Evolutionary conservation across 2,329 filamentous ascomycete genomes (phyloP).

Genomic region (Aureobasidium pullulans): DNA sequence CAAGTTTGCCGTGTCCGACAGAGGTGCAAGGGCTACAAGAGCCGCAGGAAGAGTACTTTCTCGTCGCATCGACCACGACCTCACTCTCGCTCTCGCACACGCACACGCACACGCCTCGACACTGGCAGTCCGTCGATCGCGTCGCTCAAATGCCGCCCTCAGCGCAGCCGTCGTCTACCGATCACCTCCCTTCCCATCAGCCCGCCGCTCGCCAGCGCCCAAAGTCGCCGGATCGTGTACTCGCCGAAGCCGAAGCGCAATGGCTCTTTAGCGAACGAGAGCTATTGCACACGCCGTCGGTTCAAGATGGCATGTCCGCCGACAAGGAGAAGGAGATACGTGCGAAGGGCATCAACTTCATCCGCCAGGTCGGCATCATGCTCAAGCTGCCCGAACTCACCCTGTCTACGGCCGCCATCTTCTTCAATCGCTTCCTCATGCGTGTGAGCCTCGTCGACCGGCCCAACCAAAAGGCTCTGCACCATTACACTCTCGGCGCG

Average conservation of each 20-base stretch:
- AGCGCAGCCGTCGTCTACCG: neutral
- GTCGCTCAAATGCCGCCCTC: slow-evolving; percentile 14
- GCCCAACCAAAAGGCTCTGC: slow-evolving; percentile 61
- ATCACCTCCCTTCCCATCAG: slow-evolving; percentile 32
- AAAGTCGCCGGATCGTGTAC: slow-evolving; percentile 35
- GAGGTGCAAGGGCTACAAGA: neutral
- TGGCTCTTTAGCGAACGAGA: slow-evolving; percentile 88
- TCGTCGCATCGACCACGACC: neutral
- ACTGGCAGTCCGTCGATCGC: neutral
- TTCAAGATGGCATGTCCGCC: slow-evolving; percentile 70
- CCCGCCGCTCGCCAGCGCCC: slow-evolving; percentile 30
- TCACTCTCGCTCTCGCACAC: neutral
- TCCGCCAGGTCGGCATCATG: slow-evolving; percentile 86
- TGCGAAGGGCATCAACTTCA: slow-evolving; percentile 93
- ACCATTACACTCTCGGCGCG: slow-evolving; percentile 90
- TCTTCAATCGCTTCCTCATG: slow-evolving; percentile 96
- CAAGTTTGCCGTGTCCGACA: neutral
- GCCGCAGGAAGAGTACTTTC: neutral
- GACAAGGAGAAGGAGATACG: slow-evolving; percentile 73
- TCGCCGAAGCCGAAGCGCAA: slow-evolving; percentile 57
- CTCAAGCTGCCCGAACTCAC: slow-evolving; percentile 89
- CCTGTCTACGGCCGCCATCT: slow-evolving; percentile 83
- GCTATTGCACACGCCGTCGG: slow-evolving; percentile 72
- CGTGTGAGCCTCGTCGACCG: slow-evolving; percentile 71
- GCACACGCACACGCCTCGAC: neutral